Percentiles rank a stretch among this genome's conserved stretches.
These are phyloP conservation scores for Neonectria faginata DNA, from an alignment of 2,329 filamentous ascomycete species.

Conservation along the genomic window DNA sequence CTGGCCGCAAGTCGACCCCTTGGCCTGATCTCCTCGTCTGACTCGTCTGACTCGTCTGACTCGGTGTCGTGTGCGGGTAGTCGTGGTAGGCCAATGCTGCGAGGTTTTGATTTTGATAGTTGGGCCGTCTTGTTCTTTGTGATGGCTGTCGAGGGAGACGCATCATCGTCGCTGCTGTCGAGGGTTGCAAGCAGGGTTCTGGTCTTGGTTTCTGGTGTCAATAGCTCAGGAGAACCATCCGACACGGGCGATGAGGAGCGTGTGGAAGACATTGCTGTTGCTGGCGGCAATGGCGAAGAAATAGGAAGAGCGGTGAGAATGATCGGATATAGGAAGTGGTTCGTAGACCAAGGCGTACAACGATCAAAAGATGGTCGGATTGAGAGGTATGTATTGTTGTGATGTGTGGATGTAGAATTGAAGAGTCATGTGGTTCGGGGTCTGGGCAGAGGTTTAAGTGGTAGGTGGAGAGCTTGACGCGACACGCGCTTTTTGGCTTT, in stretches of 20 bases:
- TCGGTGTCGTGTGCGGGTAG: conserved; percentile 53
- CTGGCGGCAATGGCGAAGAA: conserved; percentile 24
- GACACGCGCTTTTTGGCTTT: conserved; percentile 45
- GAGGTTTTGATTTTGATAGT: conserved; percentile 24
- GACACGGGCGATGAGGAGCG: conserved; percentile 59
- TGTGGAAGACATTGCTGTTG: conserved; percentile 63
- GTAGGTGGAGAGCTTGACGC: conserved; percentile 48
- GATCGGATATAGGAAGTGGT: conserved; percentile 1
- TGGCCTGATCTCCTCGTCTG: conserved; percentile 59
- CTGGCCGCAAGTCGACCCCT: conserved; percentile 73
- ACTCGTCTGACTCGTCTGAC: conserved; percentile 54
- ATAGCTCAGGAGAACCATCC: conserved; percentile 57
- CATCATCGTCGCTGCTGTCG: conserved; percentile 63
- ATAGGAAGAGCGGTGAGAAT: conserved; percentile 1
- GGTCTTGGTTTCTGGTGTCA: conserved; percentile 67
- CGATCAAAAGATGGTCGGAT: background rate
- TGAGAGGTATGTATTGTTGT: conserved; percentile 17
- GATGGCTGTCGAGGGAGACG: conserved; percentile 29
- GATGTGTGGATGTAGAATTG: conserved; percentile 26
- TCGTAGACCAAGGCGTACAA: conserved; percentile 12
- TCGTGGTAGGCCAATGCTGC: conserved; percentile 23
- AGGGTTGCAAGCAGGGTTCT: conserved; percentile 64
- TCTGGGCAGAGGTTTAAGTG: conserved; percentile 36
- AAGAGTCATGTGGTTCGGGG: conserved; percentile 10
- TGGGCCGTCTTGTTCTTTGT: conserved; percentile 28